Evolutionary conservation across 495 filamentous ascomycete species (phyloP).

Genomic region (Apodospora peruviana): DNA sequence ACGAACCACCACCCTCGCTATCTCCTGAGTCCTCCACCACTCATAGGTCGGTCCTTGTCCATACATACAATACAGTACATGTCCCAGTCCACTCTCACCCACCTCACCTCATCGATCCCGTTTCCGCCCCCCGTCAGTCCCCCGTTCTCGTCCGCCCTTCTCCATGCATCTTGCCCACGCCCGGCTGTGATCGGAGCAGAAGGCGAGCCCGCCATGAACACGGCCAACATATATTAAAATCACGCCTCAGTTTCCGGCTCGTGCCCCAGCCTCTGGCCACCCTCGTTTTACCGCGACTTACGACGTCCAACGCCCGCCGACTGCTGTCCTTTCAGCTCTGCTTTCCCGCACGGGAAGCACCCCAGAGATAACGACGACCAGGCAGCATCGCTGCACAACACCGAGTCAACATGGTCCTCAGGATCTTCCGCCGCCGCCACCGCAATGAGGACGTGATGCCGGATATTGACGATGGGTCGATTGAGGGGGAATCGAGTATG

Average conservation of each 20-base stretch:
- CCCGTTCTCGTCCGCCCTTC: not conserved
- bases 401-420: constrained; percentile 12
- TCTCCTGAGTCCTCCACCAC: not conserved
- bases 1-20: not conserved
- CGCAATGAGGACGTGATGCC: constrained; percentile 19
- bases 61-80: not conserved
- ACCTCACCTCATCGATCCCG: not conserved
- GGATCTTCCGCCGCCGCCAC: constrained; percentile 22
- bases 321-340: constrained; percentile 8
- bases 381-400: not conserved
- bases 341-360: constrained; percentile 17
- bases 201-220: not conserved
- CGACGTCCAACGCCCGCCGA: no score
- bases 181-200: constrained; percentile 21
- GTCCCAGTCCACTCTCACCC: not conserved
- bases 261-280: constrained; percentile 9
- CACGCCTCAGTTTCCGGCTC: not conserved
- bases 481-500: constrained; percentile 24
- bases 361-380: not conserved
- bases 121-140: not conserved
- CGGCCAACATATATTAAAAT: not conserved
- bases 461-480: constrained; percentile 21
- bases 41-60: not conserved
- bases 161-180: not conserved
- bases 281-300: no score